Base-by-base conservation (phyloP, 2,329 filamentous ascomycete genomes). In the Boeremia lycopersici region DNA sequence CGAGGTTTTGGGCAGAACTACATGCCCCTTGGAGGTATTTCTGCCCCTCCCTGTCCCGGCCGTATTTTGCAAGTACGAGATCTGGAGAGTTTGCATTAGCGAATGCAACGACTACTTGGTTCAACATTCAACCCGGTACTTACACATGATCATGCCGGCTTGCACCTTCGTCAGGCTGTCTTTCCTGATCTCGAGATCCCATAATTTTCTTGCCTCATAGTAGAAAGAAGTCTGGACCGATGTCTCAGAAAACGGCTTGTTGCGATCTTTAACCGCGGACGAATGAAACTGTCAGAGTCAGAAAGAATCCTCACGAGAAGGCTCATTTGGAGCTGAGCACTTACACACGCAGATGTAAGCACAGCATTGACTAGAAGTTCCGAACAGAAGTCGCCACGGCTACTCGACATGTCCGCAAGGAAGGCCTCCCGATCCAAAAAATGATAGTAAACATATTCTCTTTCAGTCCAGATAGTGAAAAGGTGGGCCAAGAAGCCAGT, bases 361-460 rank as follows among this genome's bases (percentile, higher is more conserved):
- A 73, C 17, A 11, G 63, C 62, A 48, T 73, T 71, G 8, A 73
- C 66, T 8, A 73, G 60, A 12, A 73, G 59, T 23, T 63, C 52
- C 5, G 70, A 73, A 44, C 70, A 73, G 39, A 70, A 73, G 30
- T 67, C 62, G 6, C 49, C 59, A 17, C 60, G 49, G 0, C 65
- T 58, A 47, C 38, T 61, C 6, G 61, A 61, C 50, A 73, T 48
- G 39, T 72, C 69, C 8, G 71, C 68, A 8, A 73, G 58, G 25
- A 73, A 69, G 15, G 64, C 58, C 10, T 71, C 64, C 54, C 67
- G 66, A 31, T 73, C 70, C 8, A 73, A 33, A 35, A 68, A 69
- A 40, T 71, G 69, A 39, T 65, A 70, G 45, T 68, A 73, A 15
- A 47, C 49, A 44, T 67, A 59, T 34, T 73, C 69, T 50, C 63